Evolutionary conservation across 164 flowering plant genomes (phyloP).

Genomic region (Vitis vinifera): ASM3070453v1 NC_081821.1:1827001-1827500

Average conservation of each 20-base stretch:
- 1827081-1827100: conserved; percentile 13
- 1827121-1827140: conserved; percentile 27
- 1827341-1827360: not conserved
- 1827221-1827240: conserved; percentile 14
- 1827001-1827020: not conserved
- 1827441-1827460: not conserved
- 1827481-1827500: too few relatives aligned
- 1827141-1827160: conserved; percentile 18
- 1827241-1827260: not conserved
- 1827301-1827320: not conserved
- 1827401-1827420: not conserved
- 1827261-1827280: not conserved
- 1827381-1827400: not conserved
- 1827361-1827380: not conserved
- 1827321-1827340: not conserved
- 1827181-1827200: conserved; percentile 12
- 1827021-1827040: not conserved
- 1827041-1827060: not conserved
- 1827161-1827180: conserved; percentile 8
- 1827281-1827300: not conserved
- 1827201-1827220: conserved; percentile 19
- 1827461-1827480: not conserved
- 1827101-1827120: conserved; percentile 33
- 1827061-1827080: conserved; percentile 14
- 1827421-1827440: conserved; percentile 7